Evolutionary conservation across 768 basidiomycete genomes (phyloP), one percentile per base, ranked within the genome.

Genomic region (Pisolithus sp.): DNA sequence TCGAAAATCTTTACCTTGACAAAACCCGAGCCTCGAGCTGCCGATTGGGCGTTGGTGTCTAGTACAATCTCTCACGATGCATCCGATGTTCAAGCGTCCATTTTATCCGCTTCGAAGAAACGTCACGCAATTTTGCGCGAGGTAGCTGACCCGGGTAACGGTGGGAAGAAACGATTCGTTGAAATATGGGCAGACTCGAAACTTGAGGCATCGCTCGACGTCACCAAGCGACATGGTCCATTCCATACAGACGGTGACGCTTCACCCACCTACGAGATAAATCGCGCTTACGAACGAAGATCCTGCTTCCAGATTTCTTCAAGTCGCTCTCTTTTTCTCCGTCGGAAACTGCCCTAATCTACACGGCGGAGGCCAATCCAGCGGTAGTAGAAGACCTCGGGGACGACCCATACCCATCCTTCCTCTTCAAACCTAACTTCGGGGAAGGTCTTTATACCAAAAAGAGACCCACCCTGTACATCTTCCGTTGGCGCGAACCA

Each of bases 181-280:
- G 85, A 88, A 62, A 66, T 87, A 13, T 86, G 83, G 82, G 58
- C 64, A 0, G 72, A 69, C 0, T 68, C 73, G 26, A 56, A 62
- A 8, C 61, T 82, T 1, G 73, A 78, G 46, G 70, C 67, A 0
- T 76, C 74, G 0, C 58, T 76, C 28, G 80, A 86, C 34, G 82
- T 86, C 17, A 79, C 82, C 1, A 75, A 80, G 24, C 58, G 59
- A 4, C 83, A 86, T 52, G 79, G 76, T 0, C 71, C 74, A 9
- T 86, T 84, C 56, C 83, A 83, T 57, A 68, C 76, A 5, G 84
- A 88, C 56, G 82, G 85, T 82, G 53, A 52, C 62, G 47, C 31
- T 17, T 17, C n/a, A 31, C 36, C 2, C 20, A 7, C 7, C 24
- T 12, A 21, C 21, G 26, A 7, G 31, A 17, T 38, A 40, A 12